Conservation (phyloP, 345 rosid species). For the Geranium brycei region DNA sequence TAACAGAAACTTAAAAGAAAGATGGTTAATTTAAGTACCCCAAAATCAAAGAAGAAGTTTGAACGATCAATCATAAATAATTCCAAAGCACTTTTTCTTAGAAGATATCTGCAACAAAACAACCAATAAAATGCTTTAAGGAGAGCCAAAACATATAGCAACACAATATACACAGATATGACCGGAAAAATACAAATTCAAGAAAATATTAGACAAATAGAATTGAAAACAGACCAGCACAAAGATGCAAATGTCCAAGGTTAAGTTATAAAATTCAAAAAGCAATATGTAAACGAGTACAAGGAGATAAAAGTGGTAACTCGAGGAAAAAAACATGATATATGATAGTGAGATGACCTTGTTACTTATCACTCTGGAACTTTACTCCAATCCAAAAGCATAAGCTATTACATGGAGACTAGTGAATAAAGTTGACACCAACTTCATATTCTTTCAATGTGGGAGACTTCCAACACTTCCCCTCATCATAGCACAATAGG, state of each 20-base stretch:
- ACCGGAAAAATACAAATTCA: neutral
- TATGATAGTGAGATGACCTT: neutral
- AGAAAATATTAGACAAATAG: neutral
- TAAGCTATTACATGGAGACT: too few relatives aligned
- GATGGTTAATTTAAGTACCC: conserved; percentile 39
- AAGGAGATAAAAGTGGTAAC: neutral
- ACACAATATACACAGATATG: conserved; percentile 1
- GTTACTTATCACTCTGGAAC: too few relatives aligned
- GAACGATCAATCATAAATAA: conserved; percentile 93
- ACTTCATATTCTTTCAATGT: too few relatives aligned
- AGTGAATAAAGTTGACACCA: too few relatives aligned
- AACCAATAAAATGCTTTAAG: conserved; percentile 12
- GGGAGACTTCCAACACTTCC: too few relatives aligned
- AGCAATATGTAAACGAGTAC: neutral
- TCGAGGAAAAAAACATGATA: neutral
- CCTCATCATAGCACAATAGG: too few relatives aligned
- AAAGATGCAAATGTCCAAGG: too few relatives aligned
- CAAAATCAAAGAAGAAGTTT: conserved; percentile 93
- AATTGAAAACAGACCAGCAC: too few relatives aligned
- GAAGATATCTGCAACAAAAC: conserved; percentile 47
- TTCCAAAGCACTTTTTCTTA: conserved; percentile 95
- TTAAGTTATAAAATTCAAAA: neutral
- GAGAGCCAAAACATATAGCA: conserved; percentile 8
- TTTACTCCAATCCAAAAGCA: too few relatives aligned
- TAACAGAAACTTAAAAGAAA: conserved; percentile 1